A percentile compares a stretch with the other conserved stretches of the same genome.
phyloP scores from a whole-genome alignment of 805 yeast species.

The Isabelozyma heimii region DNA sequence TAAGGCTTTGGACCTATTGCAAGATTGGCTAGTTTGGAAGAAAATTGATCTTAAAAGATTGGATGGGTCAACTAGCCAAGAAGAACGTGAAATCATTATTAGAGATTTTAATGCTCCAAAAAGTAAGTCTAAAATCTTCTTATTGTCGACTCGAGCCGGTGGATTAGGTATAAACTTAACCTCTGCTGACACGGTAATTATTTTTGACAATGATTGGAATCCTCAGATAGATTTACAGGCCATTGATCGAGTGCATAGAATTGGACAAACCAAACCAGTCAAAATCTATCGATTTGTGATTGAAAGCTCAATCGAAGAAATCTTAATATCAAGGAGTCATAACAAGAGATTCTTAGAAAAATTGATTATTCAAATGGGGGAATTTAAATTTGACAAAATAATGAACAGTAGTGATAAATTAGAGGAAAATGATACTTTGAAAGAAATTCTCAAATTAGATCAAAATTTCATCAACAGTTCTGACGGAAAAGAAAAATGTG shows the following conservation, averaged over 20 bases:
- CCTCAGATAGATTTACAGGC: constrained; percentile 97
- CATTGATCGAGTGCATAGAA: constrained; percentile 91
- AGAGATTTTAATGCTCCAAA: constrained; percentile 40
- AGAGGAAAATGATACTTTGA: constrained; percentile 4
- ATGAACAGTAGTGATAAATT: constrained; percentile 4
- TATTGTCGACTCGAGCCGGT: constrained; percentile 90
- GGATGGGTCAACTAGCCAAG: constrained; percentile 74
- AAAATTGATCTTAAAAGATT: constrained; percentile 53
- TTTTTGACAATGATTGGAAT: constrained; percentile 95
- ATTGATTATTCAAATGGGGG: constrained; percentile 51
- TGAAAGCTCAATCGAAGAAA: constrained; percentile 79
- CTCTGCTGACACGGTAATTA: constrained; percentile 84
- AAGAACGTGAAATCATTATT: constrained; percentile 63
- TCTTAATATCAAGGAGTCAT: constrained; percentile 73
- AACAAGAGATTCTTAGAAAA: constrained; percentile 77
- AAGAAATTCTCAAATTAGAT: constrained; percentile 9
- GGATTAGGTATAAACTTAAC: constrained; percentile 88
- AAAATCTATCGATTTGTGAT: constrained; percentile 75
- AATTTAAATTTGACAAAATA: constrained; percentile 28
- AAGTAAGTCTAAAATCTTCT: constrained; percentile 46
- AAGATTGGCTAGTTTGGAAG: constrained; percentile 64
- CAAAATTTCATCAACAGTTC: not conserved
- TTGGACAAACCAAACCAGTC: constrained; percentile 86
- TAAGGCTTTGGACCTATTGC: constrained; percentile 72
- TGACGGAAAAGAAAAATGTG: not conserved